These are phyloP conservation scores for Populus hybrid DNA, from an alignment of 441 rosid species.

Conservation along the genomic window DNA sequence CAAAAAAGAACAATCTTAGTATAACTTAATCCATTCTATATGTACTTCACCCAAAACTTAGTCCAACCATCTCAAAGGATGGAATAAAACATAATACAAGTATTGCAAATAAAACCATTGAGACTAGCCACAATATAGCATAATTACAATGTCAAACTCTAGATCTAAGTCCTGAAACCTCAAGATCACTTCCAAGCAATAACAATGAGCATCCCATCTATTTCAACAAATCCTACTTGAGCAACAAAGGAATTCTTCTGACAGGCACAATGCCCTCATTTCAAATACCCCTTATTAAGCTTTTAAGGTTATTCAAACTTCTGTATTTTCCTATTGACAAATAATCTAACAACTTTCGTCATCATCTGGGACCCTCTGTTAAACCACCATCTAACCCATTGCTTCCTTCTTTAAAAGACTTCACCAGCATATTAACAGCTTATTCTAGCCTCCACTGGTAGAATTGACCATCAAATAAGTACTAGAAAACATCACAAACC, in stretches of 20 bases:
- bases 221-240: background rate
- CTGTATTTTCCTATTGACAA: background rate
- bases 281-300: background rate
- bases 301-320: background rate
- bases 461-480: background rate
- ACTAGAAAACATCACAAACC: background rate
- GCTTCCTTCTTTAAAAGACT: background rate
- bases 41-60: background rate
- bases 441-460: background rate
- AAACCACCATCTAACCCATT: background rate
- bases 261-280: background rate
- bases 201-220: no score
- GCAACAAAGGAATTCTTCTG: background rate
- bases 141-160: no score
- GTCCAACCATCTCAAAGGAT: background rate
- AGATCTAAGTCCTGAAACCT: no score
- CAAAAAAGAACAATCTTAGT: background rate
- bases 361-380: background rate
- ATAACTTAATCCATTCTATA: background rate
- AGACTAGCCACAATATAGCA: no score
- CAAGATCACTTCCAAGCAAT: no score
- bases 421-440: background rate
- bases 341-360: background rate
- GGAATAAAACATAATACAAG: background rate
- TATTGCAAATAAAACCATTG: no score